Conservation (phyloP, 169 alveolate species). For the Perkinsus chesapeaki region DNA sequence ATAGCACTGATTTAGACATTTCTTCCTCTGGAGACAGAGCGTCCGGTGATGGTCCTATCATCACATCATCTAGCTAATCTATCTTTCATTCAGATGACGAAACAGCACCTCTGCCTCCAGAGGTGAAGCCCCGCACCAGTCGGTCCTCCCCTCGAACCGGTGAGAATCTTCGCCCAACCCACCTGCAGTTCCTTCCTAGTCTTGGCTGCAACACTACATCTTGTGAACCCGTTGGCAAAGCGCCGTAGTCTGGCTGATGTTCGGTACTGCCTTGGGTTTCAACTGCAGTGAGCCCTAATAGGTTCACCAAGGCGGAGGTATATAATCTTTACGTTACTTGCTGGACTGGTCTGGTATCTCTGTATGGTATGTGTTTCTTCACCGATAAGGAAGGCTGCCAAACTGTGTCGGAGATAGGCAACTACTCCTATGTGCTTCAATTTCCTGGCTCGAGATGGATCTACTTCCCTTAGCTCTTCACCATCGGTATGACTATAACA, state of each 20-base stretch:
- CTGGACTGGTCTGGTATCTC: background rate
- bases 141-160: too few relatives aligned
- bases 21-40: too few relatives aligned
- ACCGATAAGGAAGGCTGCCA: background rate
- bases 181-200: background rate
- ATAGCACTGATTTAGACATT: too few relatives aligned
- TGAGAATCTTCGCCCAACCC: background rate
- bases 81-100: too few relatives aligned
- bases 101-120: too few relatives aligned
- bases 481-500: background rate
- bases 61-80: too few relatives aligned
- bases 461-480: background rate
- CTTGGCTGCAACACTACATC: background rate
- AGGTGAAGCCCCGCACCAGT: too few relatives aligned
- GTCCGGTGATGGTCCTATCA: too few relatives aligned
- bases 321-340: background rate
- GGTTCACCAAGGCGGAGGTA: background rate
- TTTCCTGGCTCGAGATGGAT: too few relatives aligned
- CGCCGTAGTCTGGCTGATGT: background rate
- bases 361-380: background rate
- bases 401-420: background rate
- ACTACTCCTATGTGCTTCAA: background rate
- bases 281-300: background rate
- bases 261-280: background rate
- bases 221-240: background rate